These are phyloP conservation scores for Sicyos edulis DNA, from an alignment of 306 rosid genomes.

Conservation along the genomic window DNA sequence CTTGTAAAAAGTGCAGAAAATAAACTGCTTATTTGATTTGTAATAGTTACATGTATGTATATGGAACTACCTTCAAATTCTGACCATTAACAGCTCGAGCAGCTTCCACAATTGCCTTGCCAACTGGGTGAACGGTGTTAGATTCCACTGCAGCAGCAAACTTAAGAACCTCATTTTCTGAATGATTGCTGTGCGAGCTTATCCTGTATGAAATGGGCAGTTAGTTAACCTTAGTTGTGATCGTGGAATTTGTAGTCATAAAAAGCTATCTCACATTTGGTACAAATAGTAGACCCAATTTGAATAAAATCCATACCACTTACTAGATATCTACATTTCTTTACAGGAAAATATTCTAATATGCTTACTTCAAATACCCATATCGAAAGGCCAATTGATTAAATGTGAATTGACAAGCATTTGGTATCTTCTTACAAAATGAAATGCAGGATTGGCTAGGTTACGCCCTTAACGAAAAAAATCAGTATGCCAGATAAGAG, in stretches of 20 bases:
- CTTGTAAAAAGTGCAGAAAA: not conserved
- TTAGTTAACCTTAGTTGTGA: not conserved
- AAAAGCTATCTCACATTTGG: constrained; percentile 4
- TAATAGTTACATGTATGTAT: constrained; percentile 6
- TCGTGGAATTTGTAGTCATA: not conserved
- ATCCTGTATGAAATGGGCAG: constrained; percentile 33
- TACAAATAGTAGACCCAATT: not conserved
- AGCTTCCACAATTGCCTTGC: constrained; percentile 88
- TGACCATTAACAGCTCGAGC: constrained; percentile 54
- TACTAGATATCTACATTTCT: not conserved
- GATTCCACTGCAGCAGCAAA: constrained; percentile 92
- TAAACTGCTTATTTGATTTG: constrained; percentile 1
- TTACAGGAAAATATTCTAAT: not conserved
- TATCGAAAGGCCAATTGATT: not conserved
- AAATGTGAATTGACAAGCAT: not conserved
- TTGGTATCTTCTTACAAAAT: not conserved
- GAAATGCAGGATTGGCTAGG: not conserved
- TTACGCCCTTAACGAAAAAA: too few relatives aligned
- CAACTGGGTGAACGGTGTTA: constrained; percentile 88
- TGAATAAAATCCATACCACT: not conserved
- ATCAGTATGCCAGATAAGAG: too few relatives aligned
- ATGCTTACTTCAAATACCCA: not conserved
- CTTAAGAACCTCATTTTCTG: constrained; percentile 69
- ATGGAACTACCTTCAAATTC: constrained; percentile 47
- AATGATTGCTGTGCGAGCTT: constrained; percentile 38